phyloP scores from a whole-genome alignment of 192 early-diverging fungal genomes.

The Gaertneriomyces sp. region DNA sequence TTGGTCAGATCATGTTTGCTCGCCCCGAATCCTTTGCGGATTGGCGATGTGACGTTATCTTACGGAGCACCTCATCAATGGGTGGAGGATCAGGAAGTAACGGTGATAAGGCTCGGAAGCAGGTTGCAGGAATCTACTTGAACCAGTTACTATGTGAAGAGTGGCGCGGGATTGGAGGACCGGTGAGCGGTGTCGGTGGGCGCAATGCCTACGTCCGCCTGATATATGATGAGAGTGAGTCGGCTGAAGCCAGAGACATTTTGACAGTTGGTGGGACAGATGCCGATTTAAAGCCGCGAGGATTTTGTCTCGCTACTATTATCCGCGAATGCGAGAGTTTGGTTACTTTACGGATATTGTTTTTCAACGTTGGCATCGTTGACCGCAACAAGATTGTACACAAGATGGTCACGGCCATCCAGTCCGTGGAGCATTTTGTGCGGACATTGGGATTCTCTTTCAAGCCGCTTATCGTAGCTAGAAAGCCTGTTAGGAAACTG shows the following conservation, averaged over 20 bases:
- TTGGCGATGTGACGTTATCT: constrained; percentile 33
- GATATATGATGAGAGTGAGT: not conserved
- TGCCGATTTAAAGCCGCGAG: constrained; percentile 17
- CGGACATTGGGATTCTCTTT: constrained; percentile 26
- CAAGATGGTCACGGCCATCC: constrained; percentile 20
- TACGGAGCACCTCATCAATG: constrained; percentile 36
- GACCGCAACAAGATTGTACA: constrained; percentile 24
- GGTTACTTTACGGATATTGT: constrained; percentile 31
- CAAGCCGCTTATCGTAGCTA: constrained; percentile 39
- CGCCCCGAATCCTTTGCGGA: constrained; percentile 36
- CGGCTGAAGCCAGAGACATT: not conserved
- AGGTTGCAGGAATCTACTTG: constrained; percentile 42
- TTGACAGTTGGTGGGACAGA: not conserved
- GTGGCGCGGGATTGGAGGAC: constrained; percentile 34
- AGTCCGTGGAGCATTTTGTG: constrained; percentile 24
- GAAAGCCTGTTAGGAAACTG: constrained; percentile 36
- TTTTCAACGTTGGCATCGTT: constrained; percentile 36
- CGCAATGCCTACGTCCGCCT: too few species aligned
- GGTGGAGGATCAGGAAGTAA: not conserved
- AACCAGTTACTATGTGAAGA: constrained; percentile 28
- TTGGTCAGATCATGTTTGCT: constrained; percentile 35
- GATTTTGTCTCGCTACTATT: constrained; percentile 40
- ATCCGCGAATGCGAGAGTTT: constrained; percentile 45
- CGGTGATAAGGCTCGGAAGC: constrained; percentile 6
- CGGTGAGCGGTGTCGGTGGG: constrained; percentile 29